Percentiles rank a stretch among this genome's conserved stretches.
phyloP scores from a whole-genome alignment of 2,329 filamentous ascomycete genomes.

The Xylaria sp. region DNA sequence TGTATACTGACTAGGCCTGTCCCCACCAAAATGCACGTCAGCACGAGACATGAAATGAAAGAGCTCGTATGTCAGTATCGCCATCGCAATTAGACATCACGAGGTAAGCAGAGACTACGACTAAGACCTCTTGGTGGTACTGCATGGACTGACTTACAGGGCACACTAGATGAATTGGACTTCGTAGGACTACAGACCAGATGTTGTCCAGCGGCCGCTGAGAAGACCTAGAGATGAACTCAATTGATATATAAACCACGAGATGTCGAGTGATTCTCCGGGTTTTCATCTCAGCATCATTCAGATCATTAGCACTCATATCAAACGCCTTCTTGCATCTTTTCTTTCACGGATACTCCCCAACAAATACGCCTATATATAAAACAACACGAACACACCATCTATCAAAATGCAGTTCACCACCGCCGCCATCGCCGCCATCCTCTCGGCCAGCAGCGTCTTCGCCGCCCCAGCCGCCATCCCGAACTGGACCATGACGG shows the following conservation, averaged over 20 bases:
- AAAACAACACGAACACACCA: slow-evolving; percentile 3
- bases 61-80: slow-evolving; percentile 36
- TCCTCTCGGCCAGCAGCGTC: slow-evolving; percentile 45
- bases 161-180: neutral
- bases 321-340: neutral
- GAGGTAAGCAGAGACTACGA: slow-evolving; percentile 32
- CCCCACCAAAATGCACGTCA: slow-evolving; percentile 33
- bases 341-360: neutral
- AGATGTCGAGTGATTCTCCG: slow-evolving; percentile 8
- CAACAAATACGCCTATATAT: too few species aligned
- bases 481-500: slow-evolving; percentile 55
- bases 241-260: slow-evolving; percentile 31
- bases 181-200: neutral
- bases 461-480: slow-evolving; percentile 48
- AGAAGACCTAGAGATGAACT: slow-evolving; percentile 15
- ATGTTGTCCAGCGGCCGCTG: neutral
- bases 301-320: slow-evolving; percentile 17
- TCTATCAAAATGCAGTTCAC: slow-evolving; percentile 53
- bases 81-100: slow-evolving; percentile 38
- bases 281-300: slow-evolving; percentile 31
- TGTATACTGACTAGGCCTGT: slow-evolving; percentile 5
- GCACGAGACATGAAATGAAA: slow-evolving; percentile 19
- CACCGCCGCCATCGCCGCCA: slow-evolving; percentile 44
- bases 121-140: slow-evolving; percentile 28
- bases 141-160: slow-evolving; percentile 12